Base-by-base conservation (phyloP, 805 yeast genomes). In the Candida broadrunensis region DNA sequence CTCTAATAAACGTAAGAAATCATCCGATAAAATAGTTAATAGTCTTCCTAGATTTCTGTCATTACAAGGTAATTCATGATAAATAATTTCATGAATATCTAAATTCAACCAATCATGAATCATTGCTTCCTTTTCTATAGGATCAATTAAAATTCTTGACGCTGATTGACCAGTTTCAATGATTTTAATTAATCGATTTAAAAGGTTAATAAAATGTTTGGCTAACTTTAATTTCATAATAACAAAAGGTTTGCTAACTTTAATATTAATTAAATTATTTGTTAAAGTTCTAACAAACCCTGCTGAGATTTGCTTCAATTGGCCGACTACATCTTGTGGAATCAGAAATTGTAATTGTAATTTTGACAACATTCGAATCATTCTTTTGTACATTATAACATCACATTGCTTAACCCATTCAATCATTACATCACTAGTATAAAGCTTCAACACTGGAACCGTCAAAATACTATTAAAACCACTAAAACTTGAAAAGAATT, bases 321-420 rank as follows among this genome's bases (percentile, higher is more conserved):
- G 79, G 3, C 56, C 57, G 24, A 78, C 54, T n/a, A 81, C 81
- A 11, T 73, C 72, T 1, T 63, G 63, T 2, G 89, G 87, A 4
- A 83, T 72, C 40, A 65, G 61, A 25, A 39, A 44, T 45, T 80
- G 84, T 31, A 81, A 61, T 13, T 80, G 78, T 42, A 85, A 62
- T 20, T 81, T 83, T 3, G 83, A 73, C 46, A 88, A 61, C 75
- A 82, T 73, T 48, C 75, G 77, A 17, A 83, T 67, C 55, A 75
- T 61, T 3, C 69, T 54, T 32, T 65, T 66, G 60, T 83, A 85
- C 62, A 83, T 73, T n/a, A 75, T 65, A 44, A 73, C 52, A 57
- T 88, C 96, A 55, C 88, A 84, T 35, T 74, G 64, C 24, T 70
- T 51, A n/a, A 85, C 72, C 95, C 96, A 88, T 13, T 72, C 72